A percentile compares a stretch with the other conserved stretches of the same genome.
Evolutionary conservation across 345 rosid species (phyloP).

Genomic region (Linum lewisii): DNA sequence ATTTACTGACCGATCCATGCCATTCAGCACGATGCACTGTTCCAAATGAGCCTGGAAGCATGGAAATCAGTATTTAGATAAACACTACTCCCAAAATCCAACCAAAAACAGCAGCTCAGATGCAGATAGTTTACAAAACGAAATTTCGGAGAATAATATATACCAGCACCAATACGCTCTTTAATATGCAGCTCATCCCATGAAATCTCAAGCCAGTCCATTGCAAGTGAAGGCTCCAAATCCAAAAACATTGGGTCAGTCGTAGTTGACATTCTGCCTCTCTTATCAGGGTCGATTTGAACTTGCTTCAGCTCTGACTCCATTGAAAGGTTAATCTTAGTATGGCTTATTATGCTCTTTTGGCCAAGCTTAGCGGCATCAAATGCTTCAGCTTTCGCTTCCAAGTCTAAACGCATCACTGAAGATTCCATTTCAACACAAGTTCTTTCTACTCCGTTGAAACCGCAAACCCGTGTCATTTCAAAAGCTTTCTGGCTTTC

Average conservation of each 20-base stretch:
- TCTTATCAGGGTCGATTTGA: conserved; percentile 31
- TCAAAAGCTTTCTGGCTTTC: conserved; percentile 18
- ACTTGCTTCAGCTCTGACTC: conserved; percentile 29
- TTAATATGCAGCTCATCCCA: conserved; percentile 88
- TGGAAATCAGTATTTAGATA: background rate
- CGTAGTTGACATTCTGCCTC: conserved; percentile 26
- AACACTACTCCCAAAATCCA: background rate
- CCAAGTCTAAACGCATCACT: conserved; percentile 21
- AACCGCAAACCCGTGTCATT: conserved; percentile 11
- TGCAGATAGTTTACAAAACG: background rate
- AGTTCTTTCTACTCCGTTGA: conserved; percentile 24
- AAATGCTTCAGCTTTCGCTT: conserved; percentile 19
- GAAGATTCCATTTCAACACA: conserved; percentile 27
- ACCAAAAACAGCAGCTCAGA: background rate
- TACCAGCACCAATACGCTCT: conserved; percentile 97
- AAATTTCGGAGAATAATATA: conserved; percentile 11
- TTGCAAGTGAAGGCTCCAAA: conserved; percentile 91
- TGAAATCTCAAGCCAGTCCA: conserved; percentile 93
- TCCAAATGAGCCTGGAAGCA: conserved; percentile 76
- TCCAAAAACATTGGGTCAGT: conserved; percentile 50
- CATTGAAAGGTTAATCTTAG: conserved; percentile 22
- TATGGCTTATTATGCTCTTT: conserved; percentile 24
- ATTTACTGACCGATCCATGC: conserved; percentile 85
- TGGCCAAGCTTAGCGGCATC: conserved; percentile 18
- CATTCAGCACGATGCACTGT: conserved; percentile 99